These are phyloP conservation scores for Pisolithus microcarpus DNA, from an alignment of 768 basidiomycete genomes.

Conservation along the genomic window DNA sequence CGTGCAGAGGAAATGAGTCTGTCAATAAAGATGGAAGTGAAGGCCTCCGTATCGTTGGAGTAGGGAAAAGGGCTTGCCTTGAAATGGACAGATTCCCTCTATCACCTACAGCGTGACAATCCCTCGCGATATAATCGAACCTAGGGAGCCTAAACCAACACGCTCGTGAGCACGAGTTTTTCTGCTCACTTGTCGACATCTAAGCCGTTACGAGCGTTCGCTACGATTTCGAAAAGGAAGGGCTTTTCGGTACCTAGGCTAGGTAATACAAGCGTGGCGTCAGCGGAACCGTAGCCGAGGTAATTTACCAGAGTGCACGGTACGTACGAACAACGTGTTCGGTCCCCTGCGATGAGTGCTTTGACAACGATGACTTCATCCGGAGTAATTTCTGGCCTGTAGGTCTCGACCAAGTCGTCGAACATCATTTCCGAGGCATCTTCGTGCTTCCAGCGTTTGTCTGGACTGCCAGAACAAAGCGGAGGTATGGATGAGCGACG, in stretches of 20 bases:
- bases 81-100: slow-evolving; percentile 42
- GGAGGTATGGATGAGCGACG: not conserved
- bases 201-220: slow-evolving; percentile 73
- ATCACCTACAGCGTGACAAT: slow-evolving; percentile 67
- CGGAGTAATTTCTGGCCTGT: slow-evolving; percentile 40
- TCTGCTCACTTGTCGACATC: slow-evolving; percentile 74
- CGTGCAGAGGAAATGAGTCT: slow-evolving; percentile 71
- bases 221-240: slow-evolving; percentile 80
- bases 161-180: not conserved
- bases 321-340: slow-evolving; percentile 43
- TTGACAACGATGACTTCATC: slow-evolving; percentile 60
- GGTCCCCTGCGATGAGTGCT: slow-evolving; percentile 69
- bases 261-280: not conserved
- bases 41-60: no score
- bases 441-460: slow-evolving; percentile 63
- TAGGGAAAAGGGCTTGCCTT: slow-evolving; percentile 27
- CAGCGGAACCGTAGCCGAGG: not conserved
- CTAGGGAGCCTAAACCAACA: slow-evolving; percentile 28
- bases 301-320: no score
- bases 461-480: slow-evolving; percentile 30
- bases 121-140: slow-evolving; percentile 80
- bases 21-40: not conserved
- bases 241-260: slow-evolving; percentile 44
- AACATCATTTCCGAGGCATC: slow-evolving; percentile 81
- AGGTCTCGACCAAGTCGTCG: slow-evolving; percentile 53